Evolutionary conservation across 2,329 filamentous ascomycete species (phyloP).

Genomic region (Penicillium sp.): DNA sequence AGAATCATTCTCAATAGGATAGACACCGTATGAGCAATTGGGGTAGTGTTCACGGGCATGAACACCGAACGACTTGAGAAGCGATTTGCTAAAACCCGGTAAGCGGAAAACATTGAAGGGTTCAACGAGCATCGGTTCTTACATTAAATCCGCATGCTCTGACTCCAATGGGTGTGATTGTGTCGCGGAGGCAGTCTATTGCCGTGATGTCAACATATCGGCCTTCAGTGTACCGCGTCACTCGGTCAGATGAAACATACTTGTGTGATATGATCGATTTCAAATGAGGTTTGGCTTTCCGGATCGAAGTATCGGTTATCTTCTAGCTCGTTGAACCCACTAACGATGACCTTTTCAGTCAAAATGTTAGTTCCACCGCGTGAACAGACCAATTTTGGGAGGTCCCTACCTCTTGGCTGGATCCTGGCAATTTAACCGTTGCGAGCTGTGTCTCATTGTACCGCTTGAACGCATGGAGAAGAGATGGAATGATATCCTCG

Average conservation of each 20-base stretch:
- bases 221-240: neutral
- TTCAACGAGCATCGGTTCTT: conserved; percentile 36
- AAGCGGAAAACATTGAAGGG: neutral
- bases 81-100: conserved; percentile 64
- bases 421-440: conserved; percentile 84
- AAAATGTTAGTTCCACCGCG: neutral
- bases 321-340: conserved; percentile 78
- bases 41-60: conserved; percentile 90
- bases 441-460: conserved; percentile 96
- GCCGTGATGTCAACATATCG: conserved; percentile 11
- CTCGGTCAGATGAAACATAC: conserved; percentile 43
- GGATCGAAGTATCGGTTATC: conserved; percentile 85
- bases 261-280: conserved; percentile 80
- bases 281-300: conserved; percentile 82
- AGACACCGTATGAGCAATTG: conserved; percentile 76
- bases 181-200: conserved; percentile 74
- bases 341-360: conserved; percentile 66
- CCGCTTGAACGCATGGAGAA: conserved; percentile 81
- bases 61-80: conserved; percentile 70
- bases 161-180: conserved; percentile 80
- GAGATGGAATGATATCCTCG: conserved; percentile 65
- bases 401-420: conserved; percentile 67
- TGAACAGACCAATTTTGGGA: neutral
- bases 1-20: conserved; percentile 72
- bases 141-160: conserved; percentile 76